A percentile compares a stretch with the other conserved stretches of the same genome.
Conservation (phyloP, 1,139 yeast genomes). For the Yamadazyma kanchanaburiensis region DNA sequence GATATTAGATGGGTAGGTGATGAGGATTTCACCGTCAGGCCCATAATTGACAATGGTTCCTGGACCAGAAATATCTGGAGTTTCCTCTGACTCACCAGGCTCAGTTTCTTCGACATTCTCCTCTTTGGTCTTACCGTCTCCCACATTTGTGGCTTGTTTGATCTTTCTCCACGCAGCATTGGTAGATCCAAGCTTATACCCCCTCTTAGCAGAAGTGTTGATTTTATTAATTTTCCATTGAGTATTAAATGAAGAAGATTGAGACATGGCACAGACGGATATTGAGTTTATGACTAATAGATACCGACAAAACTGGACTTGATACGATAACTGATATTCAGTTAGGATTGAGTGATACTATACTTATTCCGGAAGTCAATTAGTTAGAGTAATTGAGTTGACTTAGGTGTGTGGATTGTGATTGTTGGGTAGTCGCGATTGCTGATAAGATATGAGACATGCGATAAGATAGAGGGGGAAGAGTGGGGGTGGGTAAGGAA, state of each 20-base stretch:
- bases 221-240: slow-evolving; percentile 19
- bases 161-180: slow-evolving; percentile 45
- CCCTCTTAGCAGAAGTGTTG: slow-evolving; percentile 25
- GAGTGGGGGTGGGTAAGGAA: too few relatives aligned
- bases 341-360: too few relatives aligned
- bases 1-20: slow-evolving; percentile 25
- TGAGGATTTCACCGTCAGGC: slow-evolving; percentile 42
- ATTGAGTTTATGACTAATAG: background rate
- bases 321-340: background rate
- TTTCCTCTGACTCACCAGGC: too few relatives aligned
- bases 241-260: slow-evolving; percentile 12
- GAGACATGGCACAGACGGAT: too few relatives aligned
- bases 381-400: background rate
- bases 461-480: too few relatives aligned
- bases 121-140: too few relatives aligned
- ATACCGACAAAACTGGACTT: too few relatives aligned
- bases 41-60: slow-evolving; percentile 33
- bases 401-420: too few relatives aligned
- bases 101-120: too few relatives aligned
- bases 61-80: slow-evolving; percentile 6
- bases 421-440: too few relatives aligned
- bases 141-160: slow-evolving; percentile 28
- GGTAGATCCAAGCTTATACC: slow-evolving; percentile 39
- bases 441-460: too few relatives aligned
- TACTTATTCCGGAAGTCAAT: background rate